Evolutionary conservation across 2,329 filamentous ascomycete species (phyloP), one percentile per base, ranked within the genome.

Genomic region (Mycosphaerella sp.): DNA sequence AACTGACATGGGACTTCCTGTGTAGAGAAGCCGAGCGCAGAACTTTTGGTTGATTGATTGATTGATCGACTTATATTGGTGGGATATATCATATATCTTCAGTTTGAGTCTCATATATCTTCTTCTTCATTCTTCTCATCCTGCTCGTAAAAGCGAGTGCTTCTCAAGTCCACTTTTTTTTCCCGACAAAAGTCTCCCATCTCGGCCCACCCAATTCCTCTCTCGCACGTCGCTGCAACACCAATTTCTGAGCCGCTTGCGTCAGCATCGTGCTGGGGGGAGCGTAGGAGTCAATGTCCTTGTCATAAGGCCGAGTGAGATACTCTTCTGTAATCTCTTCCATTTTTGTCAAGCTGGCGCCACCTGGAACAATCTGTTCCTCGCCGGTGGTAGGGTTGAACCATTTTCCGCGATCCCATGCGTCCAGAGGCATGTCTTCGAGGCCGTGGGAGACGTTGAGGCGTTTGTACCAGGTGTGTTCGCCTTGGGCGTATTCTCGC

Each of bases 391-490:
- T 51, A 2, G 57, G 59, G 49, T 59, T 54, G 9, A 40, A 54
- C 71, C 72, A 77, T 1, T 57, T 31, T 0, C 75, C 75, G 31
- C 67, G 70, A 23, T 70, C 67, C 76, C 75, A 78, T 39, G 74
- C 71, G 55, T 78, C 76, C 23, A 78, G 64, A 3, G 70, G 66
- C 66, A 78, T 72, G 38, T 70, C 67, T 54, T 77, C 68, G 29
- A 78, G 66, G 0, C 76, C 75, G 29, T 69, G 64, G 21, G 71
- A 68, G 26, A 77, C 75, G 51, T 78, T 77, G 3, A 78, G 60
- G 1, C 76, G 69, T 61, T 78, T 78, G 60, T 77, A 78, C 75
- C 75, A 78, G 1, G 72, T 73, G 54, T 77, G 67, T 59, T 78
- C 74, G 41, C 75, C 75, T 38, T 69, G 69, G 1, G 75, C 74